Evolutionary conservation across 805 yeast species (phyloP).

Genomic region (Wickerhamomyces chambardii): DNA sequence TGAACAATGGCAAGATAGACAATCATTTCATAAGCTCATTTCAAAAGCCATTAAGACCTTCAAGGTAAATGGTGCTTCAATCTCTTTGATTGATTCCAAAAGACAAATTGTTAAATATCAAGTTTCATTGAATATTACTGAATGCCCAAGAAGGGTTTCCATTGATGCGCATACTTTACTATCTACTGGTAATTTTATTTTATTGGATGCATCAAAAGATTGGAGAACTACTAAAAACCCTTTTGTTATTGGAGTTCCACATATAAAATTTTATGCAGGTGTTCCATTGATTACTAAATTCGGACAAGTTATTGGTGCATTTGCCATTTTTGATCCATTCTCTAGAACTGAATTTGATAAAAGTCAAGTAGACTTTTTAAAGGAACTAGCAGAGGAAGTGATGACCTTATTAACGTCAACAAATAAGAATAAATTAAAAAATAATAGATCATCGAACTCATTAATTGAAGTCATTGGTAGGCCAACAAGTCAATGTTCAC

Average conservation of each 20-base stretch:
- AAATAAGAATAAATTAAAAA: slow-evolving; percentile 2
- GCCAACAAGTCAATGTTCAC: slow-evolving; percentile 39
- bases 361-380: slow-evolving; percentile 25
- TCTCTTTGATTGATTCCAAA: slow-evolving; percentile 45
- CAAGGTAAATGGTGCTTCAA: slow-evolving; percentile 41
- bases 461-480: slow-evolving; percentile 35
- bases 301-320: slow-evolving; percentile 42
- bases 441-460: slow-evolving; percentile 1
- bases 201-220: slow-evolving; percentile 54
- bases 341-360: slow-evolving; percentile 28
- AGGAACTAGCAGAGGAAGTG: slow-evolving; percentile 29
- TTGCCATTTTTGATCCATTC: slow-evolving; percentile 47
- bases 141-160: slow-evolving; percentile 45
- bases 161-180: slow-evolving; percentile 64
- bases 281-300: slow-evolving; percentile 40
- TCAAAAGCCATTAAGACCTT: slow-evolving; percentile 30
- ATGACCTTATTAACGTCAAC: slow-evolving; percentile 32
- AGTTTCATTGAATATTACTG: slow-evolving; percentile 35
- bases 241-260: slow-evolving; percentile 51
- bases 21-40: slow-evolving; percentile 28
- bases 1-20: slow-evolving; percentile 41
- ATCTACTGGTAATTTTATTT: slow-evolving; percentile 42
- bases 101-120: slow-evolving; percentile 42
- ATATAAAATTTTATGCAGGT: slow-evolving; percentile 54
- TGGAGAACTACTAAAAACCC: slow-evolving; percentile 66